Base-by-base conservation (phyloP, 495 filamentous ascomycete genomes). In the Aspergillus cavernicola region DNA sequence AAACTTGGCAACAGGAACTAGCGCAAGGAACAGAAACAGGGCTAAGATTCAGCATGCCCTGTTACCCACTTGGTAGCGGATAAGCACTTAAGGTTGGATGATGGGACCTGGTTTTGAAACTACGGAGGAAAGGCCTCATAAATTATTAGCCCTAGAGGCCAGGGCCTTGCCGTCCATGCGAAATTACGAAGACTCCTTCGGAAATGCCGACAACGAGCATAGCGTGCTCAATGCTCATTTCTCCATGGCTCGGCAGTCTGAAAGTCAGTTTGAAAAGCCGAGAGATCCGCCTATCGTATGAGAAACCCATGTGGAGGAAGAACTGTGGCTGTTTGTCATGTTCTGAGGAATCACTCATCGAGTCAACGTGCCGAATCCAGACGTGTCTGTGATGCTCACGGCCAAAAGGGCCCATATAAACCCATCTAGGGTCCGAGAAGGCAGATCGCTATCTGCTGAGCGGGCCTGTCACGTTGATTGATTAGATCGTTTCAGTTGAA, bases 11-110 rank as follows among this genome's bases (percentile, higher is more conserved):
- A 10, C 19, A 41, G 36, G 37, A 9, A 43, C 29, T 52, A 33
- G 39, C 29, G 26, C 26, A 33, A 52, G 24, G 36, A 22, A 32
- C 26, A 26, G 49, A 35, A 43, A 52, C 32, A 37, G 47, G 36
- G 45, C 32, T 37, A 13, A n/a, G 45, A 24, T 37, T 37, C 19
- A 16, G 45, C 32, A 37, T 13, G n/a, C 12, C 32, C 7, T 4
- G 13, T 31, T 43, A 47, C 19, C 44, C 31, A 47, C 44, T 24
- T 47, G 19, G 7, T 15, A 36, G 32, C 44, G 19, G 31, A 26
- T 36, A 35, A 35, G 18, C 28, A 47, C 19, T 32, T 36, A 36
- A 47, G 29, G 19, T 36, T 47, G 44, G 44, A 29, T 22, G 9
- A 7, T 20, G 18, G 15, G 11, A 28, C 24, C 9, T 33, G 31